phyloP scores from a whole-genome alignment of 768 basidiomycete species.

The Trametes elegans region DNA sequence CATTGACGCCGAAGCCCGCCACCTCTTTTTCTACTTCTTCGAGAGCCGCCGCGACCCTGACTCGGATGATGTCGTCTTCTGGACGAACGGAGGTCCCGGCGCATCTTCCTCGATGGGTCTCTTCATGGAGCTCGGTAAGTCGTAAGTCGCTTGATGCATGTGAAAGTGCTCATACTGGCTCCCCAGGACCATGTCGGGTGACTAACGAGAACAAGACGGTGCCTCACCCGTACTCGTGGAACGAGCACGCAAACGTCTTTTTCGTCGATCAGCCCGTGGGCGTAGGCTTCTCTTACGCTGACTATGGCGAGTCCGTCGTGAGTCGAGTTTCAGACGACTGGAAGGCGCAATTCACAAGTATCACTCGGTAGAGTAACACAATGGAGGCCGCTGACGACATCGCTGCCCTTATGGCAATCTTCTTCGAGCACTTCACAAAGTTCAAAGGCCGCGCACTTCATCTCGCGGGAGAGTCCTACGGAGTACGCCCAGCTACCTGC shows the following conservation, averaged over 20 bases:
- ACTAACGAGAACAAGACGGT: slow-evolving; percentile 46
- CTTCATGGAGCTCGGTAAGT: slow-evolving; percentile 46
- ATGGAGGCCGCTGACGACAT: slow-evolving; percentile 70
- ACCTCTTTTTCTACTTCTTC: slow-evolving; percentile 46
- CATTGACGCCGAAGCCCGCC: slow-evolving; percentile 61
- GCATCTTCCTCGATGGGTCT: slow-evolving; percentile 30
- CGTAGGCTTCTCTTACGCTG: slow-evolving; percentile 43
- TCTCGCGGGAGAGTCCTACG: slow-evolving; percentile 50
- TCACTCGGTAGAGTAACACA: slow-evolving; percentile 46
- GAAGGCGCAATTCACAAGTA: neutral
- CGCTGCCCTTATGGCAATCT: slow-evolving; percentile 66
- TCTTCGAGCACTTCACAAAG: slow-evolving; percentile 70
- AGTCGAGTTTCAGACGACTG: slow-evolving; percentile 16
- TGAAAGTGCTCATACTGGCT: neutral
- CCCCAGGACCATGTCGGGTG: slow-evolving; percentile 64
- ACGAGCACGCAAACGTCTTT: slow-evolving; percentile 57
- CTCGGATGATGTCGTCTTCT: slow-evolving; percentile 32
- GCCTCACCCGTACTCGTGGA: slow-evolving; percentile 65
- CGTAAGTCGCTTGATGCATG: slow-evolving; percentile 40
- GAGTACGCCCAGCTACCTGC: slow-evolving; percentile 31
- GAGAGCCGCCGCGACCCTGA: slow-evolving; percentile 39
- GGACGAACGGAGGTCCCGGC: slow-evolving; percentile 35
- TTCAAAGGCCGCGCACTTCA: slow-evolving; percentile 60
- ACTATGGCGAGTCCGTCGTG: slow-evolving; percentile 62
- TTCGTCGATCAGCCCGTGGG: slow-evolving; percentile 43